Percentiles rank a stretch among this genome's conserved stretches.
These are phyloP conservation scores for Gossypium gossypioides DNA, from an alignment of 441 rosid species.

Conservation along the genomic window DNA sequence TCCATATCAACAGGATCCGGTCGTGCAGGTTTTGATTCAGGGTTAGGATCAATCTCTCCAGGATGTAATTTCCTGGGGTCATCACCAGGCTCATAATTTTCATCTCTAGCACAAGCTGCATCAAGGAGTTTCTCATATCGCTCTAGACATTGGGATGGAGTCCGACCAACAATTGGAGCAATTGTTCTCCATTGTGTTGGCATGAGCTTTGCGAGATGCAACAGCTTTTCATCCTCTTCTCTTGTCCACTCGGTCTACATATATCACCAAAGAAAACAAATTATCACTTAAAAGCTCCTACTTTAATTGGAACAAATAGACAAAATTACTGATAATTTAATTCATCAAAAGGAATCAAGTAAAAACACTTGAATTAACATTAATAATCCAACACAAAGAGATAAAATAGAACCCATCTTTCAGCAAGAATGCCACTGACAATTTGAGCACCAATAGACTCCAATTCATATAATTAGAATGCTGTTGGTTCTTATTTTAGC, in stretches of 20 bases:
- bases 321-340: background rate
- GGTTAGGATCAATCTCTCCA: conserved; percentile 94
- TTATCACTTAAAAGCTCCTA: conserved; percentile 10
- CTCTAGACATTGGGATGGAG: conserved; percentile 96
- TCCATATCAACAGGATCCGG: conserved; percentile 99
- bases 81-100: conserved; percentile 81
- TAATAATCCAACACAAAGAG: background rate
- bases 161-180: conserved; percentile 96
- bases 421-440: background rate
- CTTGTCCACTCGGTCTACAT: conserved; percentile 93
- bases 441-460: background rate
- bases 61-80: conserved; percentile 90
- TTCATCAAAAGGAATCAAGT: background rate
- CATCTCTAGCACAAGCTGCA: conserved; percentile 93
- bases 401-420: background rate
- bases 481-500: background rate
- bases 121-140: conserved; percentile 93
- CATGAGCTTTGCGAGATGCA: conserved; percentile 94
- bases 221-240: conserved; percentile 95
- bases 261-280: conserved; percentile 10
- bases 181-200: conserved; percentile 97
- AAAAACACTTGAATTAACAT: background rate
- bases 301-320: background rate
- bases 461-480: background rate
- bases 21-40: conserved; percentile 93